These are phyloP conservation scores for Beauveria scarabaeidicola DNA, from an alignment of 2,329 filamentous ascomycete species.

Conservation along the genomic window DNA sequence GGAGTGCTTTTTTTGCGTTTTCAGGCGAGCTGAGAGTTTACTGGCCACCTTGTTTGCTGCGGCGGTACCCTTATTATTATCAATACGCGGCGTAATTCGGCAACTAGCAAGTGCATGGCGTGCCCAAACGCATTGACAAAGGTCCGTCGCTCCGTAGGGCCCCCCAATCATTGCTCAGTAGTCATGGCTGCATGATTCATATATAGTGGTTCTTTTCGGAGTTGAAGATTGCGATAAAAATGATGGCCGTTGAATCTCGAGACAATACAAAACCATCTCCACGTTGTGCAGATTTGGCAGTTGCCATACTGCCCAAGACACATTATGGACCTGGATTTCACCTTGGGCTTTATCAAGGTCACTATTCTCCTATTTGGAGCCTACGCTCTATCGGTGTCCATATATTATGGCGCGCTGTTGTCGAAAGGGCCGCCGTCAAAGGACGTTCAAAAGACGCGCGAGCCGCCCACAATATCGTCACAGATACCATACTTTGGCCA, in stretches of 20 bases:
- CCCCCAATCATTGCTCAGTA: background rate
- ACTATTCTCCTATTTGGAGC: background rate
- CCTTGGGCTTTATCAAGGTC: background rate
- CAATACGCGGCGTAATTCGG: background rate
- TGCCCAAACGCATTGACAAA: background rate
- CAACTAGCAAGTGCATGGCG: background rate
- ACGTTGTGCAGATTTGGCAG: background rate
- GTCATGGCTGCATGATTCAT: background rate
- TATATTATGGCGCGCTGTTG: background rate
- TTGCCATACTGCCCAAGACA: background rate
- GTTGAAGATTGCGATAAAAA: background rate
- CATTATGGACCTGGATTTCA: background rate
- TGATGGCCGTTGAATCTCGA: background rate
- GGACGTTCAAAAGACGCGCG: background rate
- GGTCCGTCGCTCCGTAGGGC: background rate
- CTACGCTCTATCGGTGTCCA: background rate
- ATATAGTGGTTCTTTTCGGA: background rate
- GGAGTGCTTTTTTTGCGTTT: background rate
- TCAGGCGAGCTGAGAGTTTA: background rate
- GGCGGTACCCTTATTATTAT: no score
- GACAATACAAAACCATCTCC: background rate
- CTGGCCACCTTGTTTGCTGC: background rate
- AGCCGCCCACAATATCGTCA: constrained; percentile 5
- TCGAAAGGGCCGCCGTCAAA: background rate
- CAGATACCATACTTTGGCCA: constrained; percentile 3